Evolutionary conservation across 1,139 yeast species (phyloP).

Genomic region (Eremothecium gossypii): DNA sequence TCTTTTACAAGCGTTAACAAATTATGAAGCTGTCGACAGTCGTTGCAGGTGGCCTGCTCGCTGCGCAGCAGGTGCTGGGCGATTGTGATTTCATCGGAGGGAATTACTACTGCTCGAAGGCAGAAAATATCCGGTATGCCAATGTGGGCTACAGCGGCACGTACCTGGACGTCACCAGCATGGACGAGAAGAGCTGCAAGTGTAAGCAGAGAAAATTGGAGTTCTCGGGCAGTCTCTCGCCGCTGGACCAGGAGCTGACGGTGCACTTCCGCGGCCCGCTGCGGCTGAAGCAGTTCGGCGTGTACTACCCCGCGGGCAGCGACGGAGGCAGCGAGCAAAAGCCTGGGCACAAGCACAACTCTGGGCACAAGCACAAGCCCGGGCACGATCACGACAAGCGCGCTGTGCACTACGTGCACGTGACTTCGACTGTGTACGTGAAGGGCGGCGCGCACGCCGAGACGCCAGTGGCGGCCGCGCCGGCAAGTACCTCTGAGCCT

Average conservation of each 20-base stretch:
- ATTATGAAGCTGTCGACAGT: slow-evolving; percentile 21
- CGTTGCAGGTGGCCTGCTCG: slow-evolving; percentile 18
- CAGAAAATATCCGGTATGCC: slow-evolving; percentile 56
- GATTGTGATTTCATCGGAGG: slow-evolving; percentile 47
- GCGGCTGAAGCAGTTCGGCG: slow-evolving; percentile 69
- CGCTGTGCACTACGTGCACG: slow-evolving; percentile 48
- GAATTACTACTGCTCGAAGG: slow-evolving; percentile 73
- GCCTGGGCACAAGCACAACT: no score
- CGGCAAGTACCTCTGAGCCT: slow-evolving; percentile 13
- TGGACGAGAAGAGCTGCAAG: slow-evolving; percentile 60
- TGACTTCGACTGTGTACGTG: slow-evolving; percentile 66
- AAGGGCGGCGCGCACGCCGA: slow-evolving; percentile 47
- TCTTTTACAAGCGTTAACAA: background rate
- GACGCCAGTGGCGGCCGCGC: slow-evolving; percentile 10
- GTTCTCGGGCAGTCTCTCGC: slow-evolving; percentile 71
- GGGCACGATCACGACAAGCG: slow-evolving; percentile 7
- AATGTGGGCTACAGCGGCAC: slow-evolving; percentile 75
- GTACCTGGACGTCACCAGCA: slow-evolving; percentile 58
- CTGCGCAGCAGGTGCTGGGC: slow-evolving; percentile 27
- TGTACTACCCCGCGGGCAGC: slow-evolving; percentile 42
- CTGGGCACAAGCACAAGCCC: slow-evolving; percentile 9
- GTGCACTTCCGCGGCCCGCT: slow-evolving; percentile 95
- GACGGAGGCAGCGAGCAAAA: slow-evolving; percentile 24
- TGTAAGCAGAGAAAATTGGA: slow-evolving; percentile 43
- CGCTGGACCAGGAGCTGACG: slow-evolving; percentile 80